A percentile compares a stretch with the other conserved stretches of the same genome.
These are phyloP conservation scores for Globisporangium solare DNA, from an alignment of 352 stramenopile species.

Conservation along the genomic window DNA sequence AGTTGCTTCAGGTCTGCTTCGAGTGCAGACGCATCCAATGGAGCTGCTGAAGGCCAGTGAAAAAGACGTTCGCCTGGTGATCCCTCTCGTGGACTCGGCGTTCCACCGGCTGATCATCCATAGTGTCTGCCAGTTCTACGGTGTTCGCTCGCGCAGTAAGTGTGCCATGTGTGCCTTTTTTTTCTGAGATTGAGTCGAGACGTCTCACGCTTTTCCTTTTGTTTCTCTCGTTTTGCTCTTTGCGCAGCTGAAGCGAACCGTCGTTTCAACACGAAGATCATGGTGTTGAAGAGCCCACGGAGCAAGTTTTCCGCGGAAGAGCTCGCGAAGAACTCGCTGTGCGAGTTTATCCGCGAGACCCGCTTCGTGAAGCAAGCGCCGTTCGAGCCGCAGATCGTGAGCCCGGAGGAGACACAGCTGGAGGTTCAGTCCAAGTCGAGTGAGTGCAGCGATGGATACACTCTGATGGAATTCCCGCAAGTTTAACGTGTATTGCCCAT, in stretches of 20 bases:
- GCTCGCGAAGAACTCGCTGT: constrained; percentile 56
- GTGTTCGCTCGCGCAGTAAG: constrained; percentile 77
- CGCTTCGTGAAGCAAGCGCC: constrained; percentile 21
- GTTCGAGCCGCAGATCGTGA: constrained; percentile 10
- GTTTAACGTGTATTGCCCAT: constrained; percentile 29
- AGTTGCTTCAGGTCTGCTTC: constrained; percentile 45
- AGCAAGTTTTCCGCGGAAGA: constrained; percentile 43
- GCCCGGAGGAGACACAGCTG: constrained; percentile 31
- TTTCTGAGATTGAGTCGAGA: not conserved
- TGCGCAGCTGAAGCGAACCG: constrained; percentile 57
- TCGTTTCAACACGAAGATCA: constrained; percentile 75
- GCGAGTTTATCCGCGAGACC: constrained; percentile 75
- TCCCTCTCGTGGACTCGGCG: constrained; percentile 75
- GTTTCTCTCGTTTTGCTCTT: not conserved
- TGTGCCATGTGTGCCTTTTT: constrained; percentile 2
- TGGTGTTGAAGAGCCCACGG: constrained; percentile 68
- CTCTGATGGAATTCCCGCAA: constrained; percentile 61
- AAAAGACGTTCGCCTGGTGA: constrained; percentile 61
- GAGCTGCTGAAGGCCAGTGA: constrained; percentile 50
- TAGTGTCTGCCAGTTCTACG: constrained; percentile 87
- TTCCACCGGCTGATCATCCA: constrained; percentile 88
- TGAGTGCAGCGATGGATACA: constrained; percentile 81
- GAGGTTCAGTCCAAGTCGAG: constrained; percentile 65
- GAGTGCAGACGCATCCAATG: constrained; percentile 61
- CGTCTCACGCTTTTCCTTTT: not conserved